Conservation (phyloP, 2,329 filamentous ascomycete genomes). For the Diaporthe nobilis region DNA sequence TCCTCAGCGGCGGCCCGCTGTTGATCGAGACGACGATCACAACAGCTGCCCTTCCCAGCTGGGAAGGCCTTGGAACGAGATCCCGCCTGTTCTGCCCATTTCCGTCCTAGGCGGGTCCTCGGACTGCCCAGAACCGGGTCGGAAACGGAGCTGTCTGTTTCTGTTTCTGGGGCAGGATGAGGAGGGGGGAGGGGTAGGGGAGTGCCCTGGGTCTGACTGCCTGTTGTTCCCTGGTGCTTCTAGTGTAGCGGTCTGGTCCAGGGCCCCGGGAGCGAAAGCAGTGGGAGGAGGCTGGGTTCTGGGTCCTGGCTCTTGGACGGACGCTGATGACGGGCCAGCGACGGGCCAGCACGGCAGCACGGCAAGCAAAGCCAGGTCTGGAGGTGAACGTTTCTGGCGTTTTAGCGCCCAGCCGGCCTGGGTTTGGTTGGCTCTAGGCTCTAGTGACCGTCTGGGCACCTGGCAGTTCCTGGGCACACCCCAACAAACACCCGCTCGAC, state of each 20-base stretch:
- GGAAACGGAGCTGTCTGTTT: conserved; percentile 20
- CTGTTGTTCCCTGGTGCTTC: conserved; percentile 6
- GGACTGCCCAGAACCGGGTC: conserved; percentile 16
- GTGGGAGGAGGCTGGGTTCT: conserved; percentile 12
- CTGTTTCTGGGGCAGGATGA: conserved; percentile 28
- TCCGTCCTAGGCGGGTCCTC: conserved; percentile 27
- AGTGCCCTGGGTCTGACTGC: neutral
- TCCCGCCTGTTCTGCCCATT: conserved; percentile 4
- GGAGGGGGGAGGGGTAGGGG: neutral
- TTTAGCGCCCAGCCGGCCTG: conserved; percentile 7
- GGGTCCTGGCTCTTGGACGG: neutral
- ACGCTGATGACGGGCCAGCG: conserved; percentile 1
- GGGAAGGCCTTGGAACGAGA: conserved; percentile 27
- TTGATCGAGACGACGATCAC: conserved; percentile 20
- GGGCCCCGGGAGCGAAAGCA: neutral
- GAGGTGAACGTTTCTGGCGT: neutral
- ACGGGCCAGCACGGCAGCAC: conserved; percentile 7
- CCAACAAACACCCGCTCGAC: conserved; percentile 8
- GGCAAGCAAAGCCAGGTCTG: conserved; percentile 1
- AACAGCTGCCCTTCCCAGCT: conserved; percentile 18
- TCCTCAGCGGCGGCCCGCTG: conserved; percentile 16
- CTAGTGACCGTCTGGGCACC: conserved; percentile 19
- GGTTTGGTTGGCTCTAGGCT: conserved; percentile 7
- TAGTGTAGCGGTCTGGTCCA: conserved; percentile 17
- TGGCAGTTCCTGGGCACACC: conserved; percentile 15